phyloP scores from a whole-genome alignment of 768 basidiomycete genomes.

The Russula sp. region DNA sequence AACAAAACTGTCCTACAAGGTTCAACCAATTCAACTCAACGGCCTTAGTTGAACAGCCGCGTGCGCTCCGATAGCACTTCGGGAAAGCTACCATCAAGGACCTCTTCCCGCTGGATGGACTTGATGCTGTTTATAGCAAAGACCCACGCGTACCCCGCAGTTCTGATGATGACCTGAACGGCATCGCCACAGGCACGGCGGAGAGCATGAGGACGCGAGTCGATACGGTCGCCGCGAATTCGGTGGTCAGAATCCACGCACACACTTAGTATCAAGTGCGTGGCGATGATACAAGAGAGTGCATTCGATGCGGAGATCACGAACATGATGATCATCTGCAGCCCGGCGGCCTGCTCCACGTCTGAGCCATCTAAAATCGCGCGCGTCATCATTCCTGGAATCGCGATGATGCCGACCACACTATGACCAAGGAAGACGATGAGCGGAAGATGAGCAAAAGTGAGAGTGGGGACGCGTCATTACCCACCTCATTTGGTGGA shows the following conservation, averaged over 20 bases:
- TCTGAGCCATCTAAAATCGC: conserved; percentile 82
- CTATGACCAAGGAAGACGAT: conserved; percentile 28
- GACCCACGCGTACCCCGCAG: not conserved
- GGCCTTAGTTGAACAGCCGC: not conserved
- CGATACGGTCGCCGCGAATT: conserved; percentile 56
- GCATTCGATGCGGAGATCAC: conserved; percentile 80
- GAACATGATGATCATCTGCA: conserved; percentile 97
- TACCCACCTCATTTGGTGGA: conserved; percentile 77
- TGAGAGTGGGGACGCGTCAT: not conserved
- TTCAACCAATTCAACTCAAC: not conserved
- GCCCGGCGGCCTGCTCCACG: conserved; percentile 77
- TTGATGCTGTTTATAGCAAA: not conserved
- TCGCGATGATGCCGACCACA: conserved; percentile 68
- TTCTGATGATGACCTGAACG: not conserved
- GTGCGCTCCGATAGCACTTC: not conserved
- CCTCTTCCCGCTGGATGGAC: too few relatives aligned
- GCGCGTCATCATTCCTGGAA: conserved; percentile 90
- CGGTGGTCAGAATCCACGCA: conserved; percentile 65
- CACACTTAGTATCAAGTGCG: conserved; percentile 52
- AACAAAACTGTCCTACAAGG: too few relatives aligned
- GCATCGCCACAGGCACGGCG: not conserved
- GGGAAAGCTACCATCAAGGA: not conserved
- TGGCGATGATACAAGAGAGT: conserved; percentile 59
- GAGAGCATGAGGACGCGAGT: conserved; percentile 25
- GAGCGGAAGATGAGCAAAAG: not conserved